Percentiles rank a stretch among this genome's conserved stretches.
Conservation (phyloP, 106 monocot genomes). For the Allium fistulosum region DNA sequence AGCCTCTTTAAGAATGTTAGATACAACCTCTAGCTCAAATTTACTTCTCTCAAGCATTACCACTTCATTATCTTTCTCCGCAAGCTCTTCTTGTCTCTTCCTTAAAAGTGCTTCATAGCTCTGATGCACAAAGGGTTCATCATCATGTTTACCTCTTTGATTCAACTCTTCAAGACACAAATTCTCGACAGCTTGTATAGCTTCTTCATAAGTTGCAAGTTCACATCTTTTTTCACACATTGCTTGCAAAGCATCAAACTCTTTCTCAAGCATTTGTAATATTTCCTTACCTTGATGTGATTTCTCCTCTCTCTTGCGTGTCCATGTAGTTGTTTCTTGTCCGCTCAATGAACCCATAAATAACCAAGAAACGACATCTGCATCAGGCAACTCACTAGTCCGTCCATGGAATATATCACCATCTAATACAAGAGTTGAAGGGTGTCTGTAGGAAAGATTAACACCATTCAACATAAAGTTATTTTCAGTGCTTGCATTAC, state of each 20-base stretch:
- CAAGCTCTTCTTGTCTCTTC: slow-evolving; percentile 65
- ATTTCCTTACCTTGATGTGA: slow-evolving; percentile 39
- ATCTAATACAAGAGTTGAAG: slow-evolving; percentile 34
- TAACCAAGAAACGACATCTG: slow-evolving; percentile 62
- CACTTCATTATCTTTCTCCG: slow-evolving; percentile 47
- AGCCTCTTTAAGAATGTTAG: slow-evolving; percentile 72
- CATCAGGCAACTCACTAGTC: slow-evolving; percentile 20
- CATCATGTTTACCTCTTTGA: slow-evolving; percentile 37
- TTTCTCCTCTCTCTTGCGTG: slow-evolving; percentile 45
- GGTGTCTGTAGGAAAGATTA: slow-evolving; percentile 32
- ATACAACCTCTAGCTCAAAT: slow-evolving; percentile 67
- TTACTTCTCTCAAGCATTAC: slow-evolving; percentile 16
- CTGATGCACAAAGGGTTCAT: slow-evolving; percentile 11
- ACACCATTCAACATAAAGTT: slow-evolving; percentile 25
- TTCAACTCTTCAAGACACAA: slow-evolving; percentile 54
- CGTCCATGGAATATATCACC: slow-evolving; percentile 21
- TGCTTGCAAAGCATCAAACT: slow-evolving; percentile 55
- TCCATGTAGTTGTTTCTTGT: slow-evolving; percentile 58
- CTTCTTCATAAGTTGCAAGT: slow-evolving; percentile 61
- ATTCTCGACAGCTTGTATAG: slow-evolving; percentile 42
- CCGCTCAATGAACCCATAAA: slow-evolving; percentile 48
- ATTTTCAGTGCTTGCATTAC: slow-evolving; percentile 25
- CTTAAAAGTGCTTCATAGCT: slow-evolving; percentile 56
- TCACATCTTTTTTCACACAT: slow-evolving; percentile 72
- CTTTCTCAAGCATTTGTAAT: slow-evolving; percentile 67